phyloP scores from a whole-genome alignment of 306 rosid species.

The Abrus pulchellus region DNA sequence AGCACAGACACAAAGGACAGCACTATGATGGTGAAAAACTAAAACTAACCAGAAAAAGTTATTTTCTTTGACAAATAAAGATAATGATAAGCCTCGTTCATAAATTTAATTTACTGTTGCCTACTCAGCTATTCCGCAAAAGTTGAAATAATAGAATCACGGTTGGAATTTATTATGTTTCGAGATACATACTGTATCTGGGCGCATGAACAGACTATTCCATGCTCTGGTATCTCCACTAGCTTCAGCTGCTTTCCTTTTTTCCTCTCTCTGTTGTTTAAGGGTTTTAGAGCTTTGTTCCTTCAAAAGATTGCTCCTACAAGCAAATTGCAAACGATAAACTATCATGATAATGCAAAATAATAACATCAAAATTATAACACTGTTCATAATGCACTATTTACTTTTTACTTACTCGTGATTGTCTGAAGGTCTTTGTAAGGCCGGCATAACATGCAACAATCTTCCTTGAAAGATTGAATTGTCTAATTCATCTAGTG shows the following conservation, averaged over 20 bases:
- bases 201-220: constrained; percentile 92
- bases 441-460: constrained; percentile 90
- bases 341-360: constrained; percentile 20
- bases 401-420: constrained; percentile 63
- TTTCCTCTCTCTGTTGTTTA: constrained; percentile 77
- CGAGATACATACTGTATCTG: constrained; percentile 81
- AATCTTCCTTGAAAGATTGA: constrained; percentile 92
- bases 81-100: constrained; percentile 11
- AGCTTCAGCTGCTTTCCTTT: constrained; percentile 85
- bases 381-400: constrained; percentile 1
- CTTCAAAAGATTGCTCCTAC: constrained; percentile 60
- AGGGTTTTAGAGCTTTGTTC: constrained; percentile 69
- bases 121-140: constrained; percentile 11
- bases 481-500: constrained; percentile 75
- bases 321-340: constrained; percentile 43
- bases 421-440: constrained; percentile 63
- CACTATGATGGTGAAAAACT: constrained; percentile 18
- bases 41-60: constrained; percentile 28
- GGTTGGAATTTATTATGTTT: constrained; percentile 31
- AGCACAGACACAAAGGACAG: constrained; percentile 4
- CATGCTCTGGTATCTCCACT: constrained; percentile 93
- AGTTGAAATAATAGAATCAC: constrained; percentile 22
- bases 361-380: constrained; percentile 4
- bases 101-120: not conserved
- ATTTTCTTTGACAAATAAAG: constrained; percentile 21